Base-by-base conservation (phyloP, 2,329 filamentous ascomycete species). In the Monosporascus sp. region DNA sequence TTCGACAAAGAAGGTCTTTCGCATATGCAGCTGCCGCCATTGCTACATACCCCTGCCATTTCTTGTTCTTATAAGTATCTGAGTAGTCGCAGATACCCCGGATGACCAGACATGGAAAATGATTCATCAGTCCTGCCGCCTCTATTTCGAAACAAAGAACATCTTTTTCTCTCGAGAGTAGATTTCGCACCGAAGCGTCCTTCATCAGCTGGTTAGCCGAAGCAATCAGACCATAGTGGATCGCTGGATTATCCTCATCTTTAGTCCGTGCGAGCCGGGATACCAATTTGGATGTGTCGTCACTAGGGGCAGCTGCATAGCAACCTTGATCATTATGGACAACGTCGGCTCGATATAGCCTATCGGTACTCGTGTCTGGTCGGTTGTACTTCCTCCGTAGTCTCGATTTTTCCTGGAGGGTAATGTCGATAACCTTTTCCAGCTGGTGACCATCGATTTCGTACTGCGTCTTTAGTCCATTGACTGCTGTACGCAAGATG, bases 81-180 rank as follows among this genome's bases (percentile, higher is more conserved):
- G 63, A 53, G 44, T 65, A 66, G 24, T 63, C 57, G 45, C 60
- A 63, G 20, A 66, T 64, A 2, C 64, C 63, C n/a, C 62, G 56
- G 15, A 67, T 61, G 2, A 63, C 59, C 1, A 67, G 26, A 38
- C 61, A 65, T 15, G 60, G 61, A 15, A 66, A 63, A 17, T 50
- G 51, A 28, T 61, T 50, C 57, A 63, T 60, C 4, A 63, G 37
- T 52, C 58, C 58, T 2, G 58, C 58, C 4, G 54, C 58, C 41
- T 57, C 57, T 49, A 56, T 63, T 24, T 63, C 60, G 28, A 64
- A 26, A 44, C 59, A 65, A n/a, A 64, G 56, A 6, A 56, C 60
- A 1, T 54, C 24, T 1, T 45, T 24, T 0, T 52, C 45, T 37
- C 49, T 31, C 3, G 26, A 31, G 15, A 65, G 52, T 2, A 45